These are phyloP conservation scores for Amanita inopinata DNA, from an alignment of 768 basidiomycete species.

Conservation along the genomic window DNA sequence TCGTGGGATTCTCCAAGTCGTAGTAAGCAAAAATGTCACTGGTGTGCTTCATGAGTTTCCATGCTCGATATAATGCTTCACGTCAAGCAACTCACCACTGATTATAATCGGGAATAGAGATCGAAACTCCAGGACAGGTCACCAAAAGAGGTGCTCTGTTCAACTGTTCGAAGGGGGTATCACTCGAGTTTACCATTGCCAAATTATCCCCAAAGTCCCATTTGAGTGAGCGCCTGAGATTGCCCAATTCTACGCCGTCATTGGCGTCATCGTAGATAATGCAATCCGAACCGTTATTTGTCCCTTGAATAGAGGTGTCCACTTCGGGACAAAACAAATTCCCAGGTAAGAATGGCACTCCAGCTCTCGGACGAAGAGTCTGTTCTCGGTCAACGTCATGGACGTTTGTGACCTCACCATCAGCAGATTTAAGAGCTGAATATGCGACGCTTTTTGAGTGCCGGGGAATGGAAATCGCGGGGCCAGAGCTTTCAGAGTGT, in stretches of 20 bases:
- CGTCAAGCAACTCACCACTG: background rate
- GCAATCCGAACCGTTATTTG: background rate
- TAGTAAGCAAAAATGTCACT: constrained; percentile 1
- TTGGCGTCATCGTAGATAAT: background rate
- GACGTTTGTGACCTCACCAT: background rate
- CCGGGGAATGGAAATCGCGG: background rate
- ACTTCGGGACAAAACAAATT: constrained; percentile 3
- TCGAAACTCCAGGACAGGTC: background rate
- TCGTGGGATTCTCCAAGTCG: background rate
- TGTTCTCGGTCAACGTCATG: background rate
- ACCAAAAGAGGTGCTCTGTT: background rate
- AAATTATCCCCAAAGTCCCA: background rate
- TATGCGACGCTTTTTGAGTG: background rate
- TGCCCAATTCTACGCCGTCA: background rate
- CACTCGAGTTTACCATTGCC: background rate
- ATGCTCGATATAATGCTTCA: background rate
- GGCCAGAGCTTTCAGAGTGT: constrained; percentile 1
- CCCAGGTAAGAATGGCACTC: constrained; percentile 2
- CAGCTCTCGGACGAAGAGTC: background rate
- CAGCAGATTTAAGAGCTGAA: background rate
- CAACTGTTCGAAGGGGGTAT: background rate
- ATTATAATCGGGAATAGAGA: background rate
- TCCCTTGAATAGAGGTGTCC: background rate
- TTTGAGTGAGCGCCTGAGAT: background rate
- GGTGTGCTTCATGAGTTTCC: background rate